Base-by-base conservation (phyloP, 768 basidiomycete species). In the Russula sp. region DNA sequence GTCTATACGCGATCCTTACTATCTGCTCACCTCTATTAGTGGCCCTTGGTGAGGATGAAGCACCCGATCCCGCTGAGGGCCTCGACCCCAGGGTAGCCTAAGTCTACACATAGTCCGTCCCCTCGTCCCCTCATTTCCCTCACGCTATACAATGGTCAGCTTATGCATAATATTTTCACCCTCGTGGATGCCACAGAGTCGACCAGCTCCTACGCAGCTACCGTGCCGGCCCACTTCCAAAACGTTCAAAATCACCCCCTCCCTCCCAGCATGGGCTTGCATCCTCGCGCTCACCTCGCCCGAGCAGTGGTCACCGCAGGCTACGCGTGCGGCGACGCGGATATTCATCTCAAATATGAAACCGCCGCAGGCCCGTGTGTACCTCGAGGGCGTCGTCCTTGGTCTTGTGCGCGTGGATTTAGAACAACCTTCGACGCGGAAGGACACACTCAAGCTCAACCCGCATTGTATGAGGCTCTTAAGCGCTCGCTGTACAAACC, bases 301-400 rank as follows among this genome's bases (percentile, higher is more conserved):
- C 1, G 89, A 94, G 76, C 83, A 86, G 70, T 98, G 97, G 97
- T 92, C 93, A 0, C 91, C 97, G 0, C 94, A 98, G 74, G 95
- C 95, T 1, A 94, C 92, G 67, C 86, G 88, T 65, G 94, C 93
- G 28, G 96, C 96, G 16, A 97, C 96, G 22, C 87, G 88, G 68
- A 95, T 95, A 59, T 95, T 98, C 72, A 90, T 98, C 50, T 96
- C 97, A 10, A 97, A 89, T 70, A 90, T 99, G 85, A 98, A 98
- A 73, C 95, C 96, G 9, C 83, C 87, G 50, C 94, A 98, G 75
- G 94, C 92, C 8, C 90, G 95, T 71, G 79, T 98, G 16, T 99
- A 92, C 77, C 81, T 97, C 61, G 86, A 94, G 67, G 93, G 94
- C 36, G 93, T 98, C 46, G 78, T 99, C 8, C 81, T 98, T 20